Evolutionary conservation across 129 eudicot genomes (phyloP).

Genomic region (Tagetes patula): DNA sequence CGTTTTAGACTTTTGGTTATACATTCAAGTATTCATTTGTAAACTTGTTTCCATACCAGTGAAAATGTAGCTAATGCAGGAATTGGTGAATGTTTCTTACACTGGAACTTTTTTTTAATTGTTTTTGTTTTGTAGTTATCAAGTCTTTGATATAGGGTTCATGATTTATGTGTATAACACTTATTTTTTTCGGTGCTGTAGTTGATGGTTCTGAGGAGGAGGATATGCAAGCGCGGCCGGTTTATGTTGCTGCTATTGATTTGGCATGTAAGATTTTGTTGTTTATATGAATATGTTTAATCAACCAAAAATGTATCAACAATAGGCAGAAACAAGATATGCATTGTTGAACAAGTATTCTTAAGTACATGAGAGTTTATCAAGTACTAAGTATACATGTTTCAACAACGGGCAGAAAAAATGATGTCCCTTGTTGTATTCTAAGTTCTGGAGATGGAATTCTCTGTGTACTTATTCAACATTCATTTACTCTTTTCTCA

Average conservation of each 20-base stretch:
- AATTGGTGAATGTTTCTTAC: constrained; percentile 4
- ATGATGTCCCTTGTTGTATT: constrained; percentile 2
- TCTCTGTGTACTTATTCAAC: neutral
- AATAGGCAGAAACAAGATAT: constrained; percentile 3
- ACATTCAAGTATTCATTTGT: neutral
- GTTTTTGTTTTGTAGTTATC: neutral
- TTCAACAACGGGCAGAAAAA: neutral
- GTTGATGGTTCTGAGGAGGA: constrained; percentile 82
- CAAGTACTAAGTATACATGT: neutral
- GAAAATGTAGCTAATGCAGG: neutral
- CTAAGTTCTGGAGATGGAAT: constrained; percentile 8
- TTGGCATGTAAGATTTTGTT: constrained; percentile 62
- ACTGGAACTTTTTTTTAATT: neutral
- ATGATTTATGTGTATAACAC: neutral
- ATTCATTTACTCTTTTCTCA: constrained; percentile 33
- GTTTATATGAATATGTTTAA: constrained; percentile 3
- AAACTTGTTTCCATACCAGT: no score
- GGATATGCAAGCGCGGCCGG: constrained; percentile 88
- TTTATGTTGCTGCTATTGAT: constrained; percentile 95
- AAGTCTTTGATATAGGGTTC: neutral
- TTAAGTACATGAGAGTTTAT: constrained; percentile 1
- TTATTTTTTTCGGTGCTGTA: constrained; percentile 35
- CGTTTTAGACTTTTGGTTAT: neutral
- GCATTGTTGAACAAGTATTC: constrained; percentile 9
- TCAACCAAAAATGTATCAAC: neutral